Base-by-base conservation (phyloP, 192 early-diverging fungal genomes). In the Gaertneriomyces semiglobifer region DNA sequence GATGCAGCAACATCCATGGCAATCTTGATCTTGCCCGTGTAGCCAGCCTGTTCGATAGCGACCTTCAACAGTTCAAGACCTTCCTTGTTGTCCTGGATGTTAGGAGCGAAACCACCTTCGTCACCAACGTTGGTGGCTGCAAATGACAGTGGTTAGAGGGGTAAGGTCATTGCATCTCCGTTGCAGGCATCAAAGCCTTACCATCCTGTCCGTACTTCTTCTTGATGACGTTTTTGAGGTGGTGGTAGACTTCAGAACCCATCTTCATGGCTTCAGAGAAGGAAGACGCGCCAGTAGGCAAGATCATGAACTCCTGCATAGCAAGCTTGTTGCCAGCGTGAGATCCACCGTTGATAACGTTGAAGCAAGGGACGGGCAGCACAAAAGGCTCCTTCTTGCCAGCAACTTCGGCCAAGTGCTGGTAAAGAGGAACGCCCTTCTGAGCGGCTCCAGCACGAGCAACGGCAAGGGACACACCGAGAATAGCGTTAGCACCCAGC, bases 291-390 rank as follows among this genome's bases (percentile, higher is more conserved):
- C 96, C 96, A 51, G 92, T 94, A 61, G 96, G 96, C 75, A 96
- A 79, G 68, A 98, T 98, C 96, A 98, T 98, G 84, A 98, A 98
- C 81, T 98, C 96, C 79, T 98, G 96, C 94, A 98, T 96, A 68
- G 96, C 96, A 63, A 98, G 88, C 84, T 95, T 97, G 91, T 98
- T 98, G 68, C 96, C 96, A 48, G 96, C 96, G 81, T 98, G 96
- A 60, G 91, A 92, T 61, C 96, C 96, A 73, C 96, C 96, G 86
- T 98, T 98, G 83, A 98, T 95, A 70, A 98, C 94, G 85, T 98
- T 98, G 86, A 98, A 93, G 53, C 90, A 81, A 20, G 96, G 96
- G 20, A 98, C 95, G 20, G 96, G 96, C 60, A 98, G 88, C 60
- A 97, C 90, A 76, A 91, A 91, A 69, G 88, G 88, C 59, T 88